Base-by-base conservation (phyloP, 2,329 filamentous ascomycete species). In the Fusarium guadeloupense region DNA sequence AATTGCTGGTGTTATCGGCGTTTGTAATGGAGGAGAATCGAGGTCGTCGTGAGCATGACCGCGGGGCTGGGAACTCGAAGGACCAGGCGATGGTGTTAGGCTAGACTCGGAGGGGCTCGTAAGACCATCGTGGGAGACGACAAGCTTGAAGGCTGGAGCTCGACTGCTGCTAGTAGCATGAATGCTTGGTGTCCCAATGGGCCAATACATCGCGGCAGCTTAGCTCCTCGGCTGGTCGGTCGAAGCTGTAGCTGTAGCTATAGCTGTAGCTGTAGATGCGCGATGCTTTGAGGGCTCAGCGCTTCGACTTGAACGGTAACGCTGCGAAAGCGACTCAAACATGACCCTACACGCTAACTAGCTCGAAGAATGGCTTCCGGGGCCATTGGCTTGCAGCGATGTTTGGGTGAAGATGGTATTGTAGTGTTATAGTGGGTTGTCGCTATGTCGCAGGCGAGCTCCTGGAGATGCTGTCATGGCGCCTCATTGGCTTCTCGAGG, bases 161-260 rank as follows among this genome's bases (percentile, higher is more conserved):
- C 83, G 82, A 72, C 84, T 85, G 78, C 86, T 91, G 79, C 83
- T 90, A 69, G 90, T 90, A 72, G 91, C 89, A 80, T 92, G 94
- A 75, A 93, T 88, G 75, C 89, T 88, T 73, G 92, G 91, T 74
- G 91, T 91, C 76, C 90, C 91, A 76, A 93, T 86, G 72, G 92
- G 92, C 92, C 92, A 96, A 84, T 96, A 96, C 92, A 95, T 96
- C 82, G 79, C 81, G 73, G 54, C 59, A 57, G 64, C 61, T 62
- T 65, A 64, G 61, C 68, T 65, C 66, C 62, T 67, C 65, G 69
- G 66, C 62, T 58, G 59, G 61, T n/a, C n/a, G n/a, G n/a, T n/a
- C n/a, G n/a, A n/a, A n/a, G n/a, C 51, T 42, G 58, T 39, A 56
- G 48, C 54, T 41, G 40, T 34, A 52, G 46, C 21, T 53, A 57